Evolutionary conservation across 1,284 basidiomycete genomes (phyloP).

Genomic region (Rugosomyces carneus): DNA sequence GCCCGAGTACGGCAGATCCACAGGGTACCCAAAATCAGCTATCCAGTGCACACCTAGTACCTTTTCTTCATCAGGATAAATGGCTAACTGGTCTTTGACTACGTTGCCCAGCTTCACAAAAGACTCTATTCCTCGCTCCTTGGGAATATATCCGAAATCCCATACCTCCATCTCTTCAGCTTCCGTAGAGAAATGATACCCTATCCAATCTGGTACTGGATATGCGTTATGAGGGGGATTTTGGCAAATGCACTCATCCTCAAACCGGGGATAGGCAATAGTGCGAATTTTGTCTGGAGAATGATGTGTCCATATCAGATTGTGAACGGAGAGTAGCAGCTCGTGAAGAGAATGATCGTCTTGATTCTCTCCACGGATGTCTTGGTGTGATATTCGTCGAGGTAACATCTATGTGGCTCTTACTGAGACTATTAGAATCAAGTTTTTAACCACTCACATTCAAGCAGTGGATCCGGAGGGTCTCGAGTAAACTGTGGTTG

Average conservation of each 20-base stretch:
- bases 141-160: slow-evolving; percentile 11
- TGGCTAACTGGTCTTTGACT: slow-evolving; percentile 2
- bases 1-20: slow-evolving; percentile 1
- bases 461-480: slow-evolving; percentile 4
- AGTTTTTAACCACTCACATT: slow-evolving; percentile 8
- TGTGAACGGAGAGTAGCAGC: neutral
- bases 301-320: slow-evolving; percentile 1
- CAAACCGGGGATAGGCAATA: neutral
- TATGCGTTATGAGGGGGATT: too few relatives aligned
- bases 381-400: neutral
- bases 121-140: slow-evolving; percentile 7
- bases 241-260: slow-evolving; percentile 3
- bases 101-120: slow-evolving; percentile 9
- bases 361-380: neutral
- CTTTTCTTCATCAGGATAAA: neutral
- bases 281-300: neutral
- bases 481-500: slow-evolving; percentile 8
- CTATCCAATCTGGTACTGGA: slow-evolving; percentile 3
- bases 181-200: neutral
- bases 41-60: slow-evolving; percentile 2
- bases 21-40: neutral
- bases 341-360: neutral
- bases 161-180: slow-evolving; percentile 1
- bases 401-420: slow-evolving; percentile 2
- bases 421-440: neutral